Percentiles rank a stretch among this genome's conserved stretches.
Conservation (phyloP, 495 filamentous ascomycete species). For the Trypethelium eluteriae region DNA sequence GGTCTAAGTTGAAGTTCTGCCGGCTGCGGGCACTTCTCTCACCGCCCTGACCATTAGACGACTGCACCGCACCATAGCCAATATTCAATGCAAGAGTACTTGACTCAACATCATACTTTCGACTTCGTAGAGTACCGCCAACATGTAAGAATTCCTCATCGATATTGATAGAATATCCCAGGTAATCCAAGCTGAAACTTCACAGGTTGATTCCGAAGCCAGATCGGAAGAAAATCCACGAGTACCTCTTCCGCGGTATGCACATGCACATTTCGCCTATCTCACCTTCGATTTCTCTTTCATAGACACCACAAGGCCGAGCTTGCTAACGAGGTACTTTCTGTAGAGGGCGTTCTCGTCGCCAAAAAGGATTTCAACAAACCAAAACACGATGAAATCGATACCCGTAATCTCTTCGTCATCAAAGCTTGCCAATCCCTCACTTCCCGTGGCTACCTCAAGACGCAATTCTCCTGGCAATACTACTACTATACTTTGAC, state of each 20-base stretch:
- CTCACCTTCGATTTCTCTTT: background rate
- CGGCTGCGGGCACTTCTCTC: background rate
- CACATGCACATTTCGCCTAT: conserved; percentile 22
- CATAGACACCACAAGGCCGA: background rate
- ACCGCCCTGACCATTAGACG: conserved; percentile 3
- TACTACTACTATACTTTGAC: conserved; percentile 99
- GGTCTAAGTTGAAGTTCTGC: background rate
- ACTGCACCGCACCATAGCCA: background rate
- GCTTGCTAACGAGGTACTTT: conserved; percentile 22
- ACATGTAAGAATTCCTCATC: conserved; percentile 41
- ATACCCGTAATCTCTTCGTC: conserved; percentile 98
- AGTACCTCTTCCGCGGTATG: conserved; percentile 97
- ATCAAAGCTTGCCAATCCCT: conserved; percentile 98
- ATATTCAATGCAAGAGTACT: background rate
- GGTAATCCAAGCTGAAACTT: conserved; percentile 15
- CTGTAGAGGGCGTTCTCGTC: conserved; percentile 89
- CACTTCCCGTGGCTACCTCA: conserved; percentile 93
- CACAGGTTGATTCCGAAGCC: conserved; percentile 94
- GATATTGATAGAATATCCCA: conserved; percentile 10
- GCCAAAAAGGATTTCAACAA: conserved; percentile 98
- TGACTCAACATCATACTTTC: conserved; percentile 27
- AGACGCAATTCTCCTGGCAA: conserved; percentile 99
- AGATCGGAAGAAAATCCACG: conserved; percentile 99
- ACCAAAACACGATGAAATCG: conserved; percentile 85
- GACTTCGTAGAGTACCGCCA: conserved; percentile 40